phyloP scores from a whole-genome alignment of 1,139 yeast genomes.

The Geotrichum cucujoidarum region DNA sequence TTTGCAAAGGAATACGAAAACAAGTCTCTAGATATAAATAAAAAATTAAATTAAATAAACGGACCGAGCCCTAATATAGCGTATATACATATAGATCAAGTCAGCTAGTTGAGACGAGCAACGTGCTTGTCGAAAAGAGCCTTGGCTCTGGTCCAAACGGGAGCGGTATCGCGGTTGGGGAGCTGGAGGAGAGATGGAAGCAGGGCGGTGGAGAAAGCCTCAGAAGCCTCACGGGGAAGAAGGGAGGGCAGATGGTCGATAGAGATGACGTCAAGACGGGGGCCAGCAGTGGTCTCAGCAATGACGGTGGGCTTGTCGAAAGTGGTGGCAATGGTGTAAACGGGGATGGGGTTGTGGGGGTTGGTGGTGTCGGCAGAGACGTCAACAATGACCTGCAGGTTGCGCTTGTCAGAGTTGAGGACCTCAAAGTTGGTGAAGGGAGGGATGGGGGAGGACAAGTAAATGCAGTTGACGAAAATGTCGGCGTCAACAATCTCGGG shows the following conservation, averaged over 20 bases:
- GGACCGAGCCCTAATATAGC: no score
- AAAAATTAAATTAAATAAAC: no score
- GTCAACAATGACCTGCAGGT: slow-evolving; percentile 85
- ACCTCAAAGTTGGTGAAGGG: slow-evolving; percentile 74
- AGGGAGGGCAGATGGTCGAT: slow-evolving; percentile 94
- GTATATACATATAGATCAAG: no score
- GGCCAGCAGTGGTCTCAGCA: slow-evolving; percentile 72
- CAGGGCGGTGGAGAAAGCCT: slow-evolving; percentile 77
- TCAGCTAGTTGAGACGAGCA: slow-evolving; percentile 27
- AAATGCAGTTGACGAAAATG: slow-evolving; percentile 91
- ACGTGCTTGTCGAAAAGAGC: slow-evolving; percentile 78
- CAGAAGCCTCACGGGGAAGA: slow-evolving; percentile 95
- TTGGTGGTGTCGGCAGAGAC: slow-evolving; percentile 98
- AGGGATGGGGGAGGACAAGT: slow-evolving; percentile 85
- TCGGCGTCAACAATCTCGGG: slow-evolving; percentile 80
- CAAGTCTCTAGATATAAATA: not conserved
- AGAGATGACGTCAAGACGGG: slow-evolving; percentile 78
- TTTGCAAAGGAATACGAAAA: not conserved
- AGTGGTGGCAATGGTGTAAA: slow-evolving; percentile 81
- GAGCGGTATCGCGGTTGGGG: slow-evolving; percentile 73
- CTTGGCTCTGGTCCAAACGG: slow-evolving; percentile 90
- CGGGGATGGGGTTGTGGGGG: slow-evolving; percentile 96
- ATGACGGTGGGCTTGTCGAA: slow-evolving; percentile 84
- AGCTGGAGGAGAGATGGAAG: slow-evolving; percentile 82
- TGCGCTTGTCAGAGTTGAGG: slow-evolving; percentile 62